Evolutionary conservation across 2,329 filamentous ascomycete genomes (phyloP).

Genomic region (Teratosphaeria nubilosa): DNA sequence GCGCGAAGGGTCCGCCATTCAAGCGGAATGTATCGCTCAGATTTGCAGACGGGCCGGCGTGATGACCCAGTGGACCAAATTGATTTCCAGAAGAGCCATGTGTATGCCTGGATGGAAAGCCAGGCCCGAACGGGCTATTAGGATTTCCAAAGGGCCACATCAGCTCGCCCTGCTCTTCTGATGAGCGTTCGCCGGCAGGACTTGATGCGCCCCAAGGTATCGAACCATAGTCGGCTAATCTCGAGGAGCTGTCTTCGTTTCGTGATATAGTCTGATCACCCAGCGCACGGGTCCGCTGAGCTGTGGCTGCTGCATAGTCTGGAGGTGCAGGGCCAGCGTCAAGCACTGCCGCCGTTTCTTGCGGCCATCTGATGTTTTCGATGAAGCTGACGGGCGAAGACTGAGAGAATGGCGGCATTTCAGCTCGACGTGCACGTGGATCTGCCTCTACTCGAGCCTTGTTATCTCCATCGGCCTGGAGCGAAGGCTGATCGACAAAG

Average conservation of each 20-base stretch:
- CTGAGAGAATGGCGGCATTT: neutral
- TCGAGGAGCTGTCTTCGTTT: neutral
- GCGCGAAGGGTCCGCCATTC: neutral
- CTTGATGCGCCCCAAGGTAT: neutral
- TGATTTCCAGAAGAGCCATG: neutral
- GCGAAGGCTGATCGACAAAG: conserved; percentile 11
- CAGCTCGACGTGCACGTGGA: conserved; percentile 1
- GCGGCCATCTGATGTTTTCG: conserved; percentile 8
- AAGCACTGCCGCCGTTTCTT: conserved; percentile 5
- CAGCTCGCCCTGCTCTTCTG: neutral
- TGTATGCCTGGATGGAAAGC: neutral
- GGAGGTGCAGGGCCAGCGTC: conserved; percentile 15
- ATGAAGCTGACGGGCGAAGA: conserved; percentile 6
- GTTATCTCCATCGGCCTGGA: conserved; percentile 5
- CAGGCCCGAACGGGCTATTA: conserved; percentile 1
- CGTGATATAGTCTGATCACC: neutral
- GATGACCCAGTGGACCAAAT: neutral
- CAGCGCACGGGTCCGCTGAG: conserved; percentile 1
- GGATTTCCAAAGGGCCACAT: conserved; percentile 4
- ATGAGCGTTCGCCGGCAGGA: neutral
- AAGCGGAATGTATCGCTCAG: neutral
- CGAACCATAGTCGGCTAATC: neutral
- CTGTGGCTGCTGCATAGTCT: conserved; percentile 16
- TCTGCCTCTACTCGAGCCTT: conserved; percentile 14
- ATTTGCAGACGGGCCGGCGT: too few relatives aligned